Percentiles rank a stretch among this genome's conserved stretches.
phyloP scores from a whole-genome alignment of 768 basidiomycete species.

The Pleurotus pulmonarius region DNA sequence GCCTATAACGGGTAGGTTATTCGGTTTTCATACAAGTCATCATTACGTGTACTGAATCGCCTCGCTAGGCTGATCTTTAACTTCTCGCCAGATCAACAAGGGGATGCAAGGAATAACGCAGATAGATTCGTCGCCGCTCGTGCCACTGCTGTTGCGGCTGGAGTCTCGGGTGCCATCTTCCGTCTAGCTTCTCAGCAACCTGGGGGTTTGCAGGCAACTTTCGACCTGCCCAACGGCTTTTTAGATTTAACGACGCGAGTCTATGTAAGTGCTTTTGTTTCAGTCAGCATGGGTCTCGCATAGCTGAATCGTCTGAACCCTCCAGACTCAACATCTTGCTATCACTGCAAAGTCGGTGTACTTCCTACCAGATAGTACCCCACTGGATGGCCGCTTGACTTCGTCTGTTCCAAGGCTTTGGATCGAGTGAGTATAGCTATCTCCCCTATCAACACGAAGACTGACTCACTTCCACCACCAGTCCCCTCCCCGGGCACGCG shows the following conservation, averaged over 20 bases:
- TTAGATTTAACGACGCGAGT: slow-evolving; percentile 44
- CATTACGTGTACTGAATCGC: background rate
- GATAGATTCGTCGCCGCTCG: slow-evolving; percentile 50
- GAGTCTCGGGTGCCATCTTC: slow-evolving; percentile 61
- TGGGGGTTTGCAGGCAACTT: slow-evolving; percentile 39
- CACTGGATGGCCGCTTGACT: slow-evolving; percentile 34
- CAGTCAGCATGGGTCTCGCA: background rate
- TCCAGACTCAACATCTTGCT: slow-evolving; percentile 53
- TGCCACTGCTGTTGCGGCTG: slow-evolving; percentile 41
- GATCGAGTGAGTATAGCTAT: slow-evolving; percentile 47
- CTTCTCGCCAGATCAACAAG: slow-evolving; percentile 12
- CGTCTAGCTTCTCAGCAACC: slow-evolving; percentile 40
- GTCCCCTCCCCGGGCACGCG: slow-evolving; percentile 47
- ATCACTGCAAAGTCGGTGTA: slow-evolving; percentile 56
- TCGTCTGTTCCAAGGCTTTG: slow-evolving; percentile 45
- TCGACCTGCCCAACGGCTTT: slow-evolving; percentile 47
- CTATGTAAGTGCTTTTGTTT: slow-evolving; percentile 39
- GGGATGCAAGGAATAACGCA: slow-evolving; percentile 22
- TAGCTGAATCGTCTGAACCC: background rate
- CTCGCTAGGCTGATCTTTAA: slow-evolving; percentile 38
- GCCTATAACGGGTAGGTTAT: slow-evolving; percentile 56
- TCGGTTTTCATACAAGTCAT: background rate
- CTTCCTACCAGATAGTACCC: slow-evolving; percentile 40
- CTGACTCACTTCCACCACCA: slow-evolving; percentile 17
- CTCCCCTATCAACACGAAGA: background rate